Conservation (phyloP, 306 rosid genomes). For the Sindora glabra region DNA sequence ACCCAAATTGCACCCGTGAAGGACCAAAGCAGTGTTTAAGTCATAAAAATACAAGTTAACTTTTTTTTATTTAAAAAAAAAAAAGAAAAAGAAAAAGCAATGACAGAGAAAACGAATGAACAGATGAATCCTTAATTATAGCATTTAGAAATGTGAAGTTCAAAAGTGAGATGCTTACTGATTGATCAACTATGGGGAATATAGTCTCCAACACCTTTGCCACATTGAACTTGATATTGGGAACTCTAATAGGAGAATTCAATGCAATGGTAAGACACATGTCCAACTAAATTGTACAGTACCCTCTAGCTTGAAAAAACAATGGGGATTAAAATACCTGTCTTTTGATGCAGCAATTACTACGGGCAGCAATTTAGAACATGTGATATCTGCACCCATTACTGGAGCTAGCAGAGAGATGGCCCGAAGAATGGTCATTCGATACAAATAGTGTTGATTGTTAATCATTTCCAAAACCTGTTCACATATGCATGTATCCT, state of each 20-base stretch:
- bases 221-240: slow-evolving; percentile 91
- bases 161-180: slow-evolving; percentile 45
- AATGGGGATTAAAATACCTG: slow-evolving; percentile 39
- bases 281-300: neutral
- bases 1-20: too few relatives aligned
- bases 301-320: neutral
- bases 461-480: slow-evolving; percentile 91
- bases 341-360: slow-evolving; percentile 71
- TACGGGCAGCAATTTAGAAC: slow-evolving; percentile 70
- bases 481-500: too few relatives aligned
- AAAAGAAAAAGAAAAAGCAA: neutral
- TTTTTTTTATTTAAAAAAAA: too few relatives aligned
- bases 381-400: slow-evolving; percentile 86
- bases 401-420: slow-evolving; percentile 89
- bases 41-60: too few relatives aligned
- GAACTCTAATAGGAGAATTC: slow-evolving; percentile 51
- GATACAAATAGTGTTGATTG: slow-evolving; percentile 88
- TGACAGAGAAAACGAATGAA: too few relatives aligned
- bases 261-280: slow-evolving; percentile 24
- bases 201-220: slow-evolving; percentile 90
- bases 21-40: too few relatives aligned
- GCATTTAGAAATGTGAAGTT: neutral
- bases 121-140: too few relatives aligned
- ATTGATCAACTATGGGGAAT: slow-evolving; percentile 83
- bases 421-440: slow-evolving; percentile 88